phyloP scores from a whole-genome alignment of 2,329 filamentous ascomycete genomes.

The Aspergillus oerlinghausenensis region DNA sequence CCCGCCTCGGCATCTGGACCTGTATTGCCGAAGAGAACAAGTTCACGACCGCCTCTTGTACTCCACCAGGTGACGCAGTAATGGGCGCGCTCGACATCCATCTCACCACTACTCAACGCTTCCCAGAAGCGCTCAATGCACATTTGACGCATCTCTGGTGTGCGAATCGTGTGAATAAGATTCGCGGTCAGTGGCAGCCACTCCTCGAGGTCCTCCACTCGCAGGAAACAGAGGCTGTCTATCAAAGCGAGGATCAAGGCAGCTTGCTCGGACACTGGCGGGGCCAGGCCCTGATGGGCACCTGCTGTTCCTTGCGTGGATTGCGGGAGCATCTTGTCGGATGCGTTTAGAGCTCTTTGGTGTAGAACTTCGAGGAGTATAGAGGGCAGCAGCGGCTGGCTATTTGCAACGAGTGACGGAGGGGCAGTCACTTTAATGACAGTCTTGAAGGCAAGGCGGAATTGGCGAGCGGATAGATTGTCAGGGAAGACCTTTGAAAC shows the following conservation, averaged over 20 bases:
- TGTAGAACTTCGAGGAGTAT: constrained; percentile 73
- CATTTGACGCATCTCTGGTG: constrained; percentile 57
- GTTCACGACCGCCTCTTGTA: constrained; percentile 55
- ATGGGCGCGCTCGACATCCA: constrained; percentile 79
- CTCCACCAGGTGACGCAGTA: constrained; percentile 86
- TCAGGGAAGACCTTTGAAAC: constrained; percentile 61
- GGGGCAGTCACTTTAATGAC: constrained; percentile 77
- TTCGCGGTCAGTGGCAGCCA: constrained; percentile 72
- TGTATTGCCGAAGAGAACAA: constrained; percentile 46
- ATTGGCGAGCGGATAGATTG: constrained; percentile 76
- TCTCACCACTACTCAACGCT: constrained; percentile 71
- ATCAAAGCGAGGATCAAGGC: constrained; percentile 71
- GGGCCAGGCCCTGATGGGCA: constrained; percentile 29
- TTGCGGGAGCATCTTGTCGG: constrained; percentile 46
- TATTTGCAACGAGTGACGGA: constrained; percentile 67
- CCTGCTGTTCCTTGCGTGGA: constrained; percentile 32
- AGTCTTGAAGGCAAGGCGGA: constrained; percentile 82
- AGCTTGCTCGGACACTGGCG: constrained; percentile 64
- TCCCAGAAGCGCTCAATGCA: constrained; percentile 75
- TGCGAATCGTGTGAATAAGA: constrained; percentile 60
- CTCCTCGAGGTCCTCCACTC: constrained; percentile 66
- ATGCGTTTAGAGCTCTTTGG: constrained; percentile 57
- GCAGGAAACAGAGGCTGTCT: constrained; percentile 71
- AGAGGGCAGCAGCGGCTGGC: constrained; percentile 73
- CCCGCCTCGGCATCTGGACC: constrained; percentile 7